Conservation (phyloP, 2,329 filamentous ascomycete genomes). For the Coniochaeta ligniaria region DNA sequence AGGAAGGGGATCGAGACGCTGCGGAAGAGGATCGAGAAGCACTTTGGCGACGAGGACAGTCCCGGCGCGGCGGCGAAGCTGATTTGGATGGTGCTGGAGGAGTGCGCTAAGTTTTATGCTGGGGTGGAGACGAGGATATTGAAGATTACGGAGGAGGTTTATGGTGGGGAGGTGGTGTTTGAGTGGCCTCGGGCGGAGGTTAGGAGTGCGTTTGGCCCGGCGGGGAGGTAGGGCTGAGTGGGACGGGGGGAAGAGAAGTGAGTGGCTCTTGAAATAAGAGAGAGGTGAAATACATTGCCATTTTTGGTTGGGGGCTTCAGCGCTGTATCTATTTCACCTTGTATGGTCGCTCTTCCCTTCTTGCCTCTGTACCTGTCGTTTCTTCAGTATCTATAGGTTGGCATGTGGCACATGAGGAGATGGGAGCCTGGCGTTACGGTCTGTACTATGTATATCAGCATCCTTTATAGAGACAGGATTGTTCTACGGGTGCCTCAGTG, state of each 20-base stretch:
- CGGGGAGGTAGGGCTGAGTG: not conserved
- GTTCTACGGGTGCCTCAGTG: too few relatives aligned
- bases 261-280: not conserved
- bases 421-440: not conserved
- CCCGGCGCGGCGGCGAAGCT: conserved; percentile 54
- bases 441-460: not conserved
- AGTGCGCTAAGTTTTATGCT: conserved; percentile 57
- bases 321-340: not conserved
- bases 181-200: conserved; percentile 61
- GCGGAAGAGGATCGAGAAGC: conserved; percentile 90
- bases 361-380: not conserved
- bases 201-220: conserved; percentile 43
- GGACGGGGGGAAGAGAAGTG: not conserved
- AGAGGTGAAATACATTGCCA: not conserved
- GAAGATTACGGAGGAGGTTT: conserved; percentile 53
- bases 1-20: conserved; percentile 84
- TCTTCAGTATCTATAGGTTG: not conserved
- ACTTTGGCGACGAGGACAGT: conserved; percentile 79
- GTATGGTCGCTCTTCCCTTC: not conserved
- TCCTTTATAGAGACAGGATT: not conserved
- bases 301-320: not conserved
- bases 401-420: not conserved
- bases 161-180: conserved; percentile 56
- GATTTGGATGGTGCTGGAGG: conserved; percentile 48
- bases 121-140: conserved; percentile 55